phyloP scores from a whole-genome alignment of 768 basidiomycete genomes.

The Pleurotus giganteus region DNA sequence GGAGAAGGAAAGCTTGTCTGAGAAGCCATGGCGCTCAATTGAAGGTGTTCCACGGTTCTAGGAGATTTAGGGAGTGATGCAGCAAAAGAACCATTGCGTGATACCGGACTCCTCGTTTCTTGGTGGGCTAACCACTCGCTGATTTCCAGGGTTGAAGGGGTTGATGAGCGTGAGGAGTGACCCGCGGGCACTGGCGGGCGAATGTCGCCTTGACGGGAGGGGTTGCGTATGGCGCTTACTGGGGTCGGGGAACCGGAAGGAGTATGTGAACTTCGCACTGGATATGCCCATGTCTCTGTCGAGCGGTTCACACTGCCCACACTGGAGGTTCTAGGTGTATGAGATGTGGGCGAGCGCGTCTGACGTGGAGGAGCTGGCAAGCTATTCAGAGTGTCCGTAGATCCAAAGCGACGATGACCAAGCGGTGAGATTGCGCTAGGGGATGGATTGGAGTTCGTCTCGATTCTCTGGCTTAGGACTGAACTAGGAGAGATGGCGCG shows the following conservation, averaged over 20 bases:
- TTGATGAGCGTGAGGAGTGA: not conserved
- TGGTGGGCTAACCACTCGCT: not conserved
- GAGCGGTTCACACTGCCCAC: not conserved
- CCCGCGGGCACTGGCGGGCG: not conserved
- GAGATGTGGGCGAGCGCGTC: constrained; percentile 21
- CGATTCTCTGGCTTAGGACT: constrained; percentile 8
- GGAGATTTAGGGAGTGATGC: not conserved
- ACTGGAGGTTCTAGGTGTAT: constrained; percentile 14
- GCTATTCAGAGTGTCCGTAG: constrained; percentile 22
- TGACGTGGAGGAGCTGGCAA: constrained; percentile 37
- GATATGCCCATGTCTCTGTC: not conserved
- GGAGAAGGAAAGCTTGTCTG: constrained; percentile 9
- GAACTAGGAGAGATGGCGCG: constrained; percentile 13
- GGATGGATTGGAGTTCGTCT: not conserved
- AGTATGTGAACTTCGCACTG: not conserved
- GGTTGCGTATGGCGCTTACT: not conserved
- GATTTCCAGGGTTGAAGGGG: not conserved
- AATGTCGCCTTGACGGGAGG: not conserved
- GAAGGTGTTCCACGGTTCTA: not conserved
- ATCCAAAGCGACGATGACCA: constrained; percentile 23
- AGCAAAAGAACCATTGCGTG: not conserved
- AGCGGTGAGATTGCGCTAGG: constrained; percentile 4
- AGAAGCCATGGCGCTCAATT: constrained; percentile 6
- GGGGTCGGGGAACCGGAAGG: not conserved
- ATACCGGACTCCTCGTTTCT: not conserved